Conservation (phyloP, 129 eudicot species). For the Deinandra increscens region DNA sequence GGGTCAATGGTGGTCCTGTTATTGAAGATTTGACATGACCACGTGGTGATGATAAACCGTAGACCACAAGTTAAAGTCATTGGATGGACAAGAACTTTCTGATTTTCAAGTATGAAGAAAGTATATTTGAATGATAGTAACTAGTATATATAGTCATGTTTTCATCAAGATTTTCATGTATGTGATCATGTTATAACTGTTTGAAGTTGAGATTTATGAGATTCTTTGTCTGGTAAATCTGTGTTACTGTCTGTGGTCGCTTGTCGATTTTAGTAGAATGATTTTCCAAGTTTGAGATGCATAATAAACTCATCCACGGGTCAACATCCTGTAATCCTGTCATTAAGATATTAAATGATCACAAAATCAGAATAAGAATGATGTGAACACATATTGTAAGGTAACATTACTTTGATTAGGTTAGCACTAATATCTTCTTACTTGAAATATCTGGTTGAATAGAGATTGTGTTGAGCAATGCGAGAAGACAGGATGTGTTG, state of each 20-base stretch:
- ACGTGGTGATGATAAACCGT: slow-evolving; percentile 11
- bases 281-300: slow-evolving; percentile 1
- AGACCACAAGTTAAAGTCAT: neutral
- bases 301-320: neutral
- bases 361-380: neutral
- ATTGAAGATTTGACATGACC: neutral
- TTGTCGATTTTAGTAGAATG: neutral
- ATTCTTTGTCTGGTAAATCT: slow-evolving; percentile 8
- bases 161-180: neutral
- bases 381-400: slow-evolving; percentile 26
- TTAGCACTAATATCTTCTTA: slow-evolving; percentile 22
- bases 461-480: slow-evolving; percentile 88
- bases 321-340: slow-evolving; percentile 2
- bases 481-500: slow-evolving; percentile 93
- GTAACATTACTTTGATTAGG: slow-evolving; percentile 3
- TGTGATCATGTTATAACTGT: neutral
- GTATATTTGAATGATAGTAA: neutral
- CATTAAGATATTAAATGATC: neutral
- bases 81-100: neutral
- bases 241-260: neutral
- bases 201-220: slow-evolving; percentile 1
- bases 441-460: slow-evolving; percentile 30
- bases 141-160: neutral
- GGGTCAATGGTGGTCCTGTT: slow-evolving; percentile 7
- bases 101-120: neutral